Evolutionary conservation across 495 filamentous ascomycete species (phyloP), one percentile per base, ranked within the genome.

Genomic region (Penicillium subrubescens): DNA sequence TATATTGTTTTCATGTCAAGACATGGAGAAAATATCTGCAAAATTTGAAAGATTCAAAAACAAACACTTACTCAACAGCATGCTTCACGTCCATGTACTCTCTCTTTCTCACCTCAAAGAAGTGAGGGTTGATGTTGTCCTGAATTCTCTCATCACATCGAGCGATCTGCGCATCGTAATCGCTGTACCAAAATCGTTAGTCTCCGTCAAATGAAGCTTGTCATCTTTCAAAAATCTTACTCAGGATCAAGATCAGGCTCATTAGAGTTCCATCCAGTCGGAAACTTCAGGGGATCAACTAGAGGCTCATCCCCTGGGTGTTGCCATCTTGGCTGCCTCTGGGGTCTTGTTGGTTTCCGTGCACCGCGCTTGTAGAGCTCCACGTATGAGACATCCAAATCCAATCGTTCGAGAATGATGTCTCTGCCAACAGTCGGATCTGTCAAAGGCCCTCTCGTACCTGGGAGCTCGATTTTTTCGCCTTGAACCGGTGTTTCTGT

Each of bases 101-200:
- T 4, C 57, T 15, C 34, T 66, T 12, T 11, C 37, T 59, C 15
- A 12, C 8, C 43, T 58, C 7, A 29, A 66, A 69, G 17, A 60
- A 25, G 27, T 62, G 50, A 37, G 67, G 67, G 63, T 63, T 56
- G 23, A 69, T 69, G 10, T 59, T 46, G 23, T 66, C 63, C 14
- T 8, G 31, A 15, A 69, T 65, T 15, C 67, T 34, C 31, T 62
- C 63, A 1, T 48, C 17, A 25, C 54, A 59, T 54, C 67, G 56
- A 29, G 33, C 14, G 19, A 69, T 69, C 34, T 69, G 59, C 27
- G 63, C 57, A 44, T 66, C 60, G 10, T 53, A 35, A 54, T 69
- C 60, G 23, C 63, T 69, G 21, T 8, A 34, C 34, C 35, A 21
- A 15, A 14, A 54, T 12, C 3, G 8, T 37, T 48, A 37, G 11